These are phyloP conservation scores for Microcyclospora pomicola DNA, from an alignment of 2,329 filamentous ascomycete species.

Conservation along the genomic window DNA sequence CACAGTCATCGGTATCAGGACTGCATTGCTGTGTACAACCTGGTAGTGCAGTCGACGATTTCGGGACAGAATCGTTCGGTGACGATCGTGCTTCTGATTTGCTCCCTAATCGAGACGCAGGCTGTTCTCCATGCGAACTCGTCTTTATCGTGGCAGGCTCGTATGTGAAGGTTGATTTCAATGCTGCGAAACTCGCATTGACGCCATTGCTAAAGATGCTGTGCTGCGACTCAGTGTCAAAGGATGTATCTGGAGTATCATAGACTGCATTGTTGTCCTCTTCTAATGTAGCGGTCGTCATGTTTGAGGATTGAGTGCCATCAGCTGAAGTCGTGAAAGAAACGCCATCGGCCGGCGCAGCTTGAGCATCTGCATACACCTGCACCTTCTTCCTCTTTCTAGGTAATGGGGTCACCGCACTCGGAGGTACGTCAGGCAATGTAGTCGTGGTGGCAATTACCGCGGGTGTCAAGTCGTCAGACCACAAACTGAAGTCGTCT, in stretches of 20 bases:
- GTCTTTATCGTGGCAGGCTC: conserved; percentile 5
- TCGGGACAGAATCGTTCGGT: not conserved
- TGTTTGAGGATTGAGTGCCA: not conserved
- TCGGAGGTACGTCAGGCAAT: conserved; percentile 7
- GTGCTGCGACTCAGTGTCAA: conserved; percentile 6
- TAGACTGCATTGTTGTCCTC: not conserved
- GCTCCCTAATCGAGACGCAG: no score
- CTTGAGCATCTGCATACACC: conserved; percentile 13
- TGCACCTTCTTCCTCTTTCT: conserved; percentile 18
- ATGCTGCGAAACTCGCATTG: conserved; percentile 9
- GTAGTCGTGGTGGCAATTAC: conserved; percentile 25
- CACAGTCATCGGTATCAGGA: conserved; percentile 6
- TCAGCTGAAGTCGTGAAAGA: conserved; percentile 1
- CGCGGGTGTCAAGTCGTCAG: conserved; percentile 34
- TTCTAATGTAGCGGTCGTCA: not conserved
- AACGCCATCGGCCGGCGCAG: not conserved
- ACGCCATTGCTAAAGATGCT: conserved; percentile 15
- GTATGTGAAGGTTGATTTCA: conserved; percentile 9
- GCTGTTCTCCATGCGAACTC: conserved; percentile 1
- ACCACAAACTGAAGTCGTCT: conserved; percentile 33
- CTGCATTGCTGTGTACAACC: conserved; percentile 1
- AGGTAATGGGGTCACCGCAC: conserved; percentile 8
- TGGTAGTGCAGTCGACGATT: not conserved
- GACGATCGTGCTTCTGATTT: conserved; percentile 1
- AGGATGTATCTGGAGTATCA: conserved; percentile 15